Conservation (phyloP, 1,139 yeast genomes). For the Groenewaldozyma auringiensis region DNA sequence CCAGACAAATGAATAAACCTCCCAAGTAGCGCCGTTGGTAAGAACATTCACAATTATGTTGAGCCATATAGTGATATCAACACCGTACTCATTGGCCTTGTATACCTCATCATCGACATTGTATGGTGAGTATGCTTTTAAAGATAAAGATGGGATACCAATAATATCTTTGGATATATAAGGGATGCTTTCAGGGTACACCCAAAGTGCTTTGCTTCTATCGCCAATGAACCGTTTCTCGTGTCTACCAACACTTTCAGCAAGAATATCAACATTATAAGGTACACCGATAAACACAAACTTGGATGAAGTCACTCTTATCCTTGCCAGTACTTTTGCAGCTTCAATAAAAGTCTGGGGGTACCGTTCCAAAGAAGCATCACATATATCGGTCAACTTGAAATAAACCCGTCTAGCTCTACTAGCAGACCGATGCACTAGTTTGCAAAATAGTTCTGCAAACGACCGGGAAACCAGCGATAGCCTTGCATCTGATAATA, state of each 20-base stretch:
- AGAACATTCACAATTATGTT: slow-evolving; percentile 43
- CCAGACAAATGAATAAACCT: slow-evolving; percentile 56
- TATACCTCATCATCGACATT: slow-evolving; percentile 15
- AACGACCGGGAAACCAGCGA: slow-evolving; percentile 31
- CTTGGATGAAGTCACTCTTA: slow-evolving; percentile 45
- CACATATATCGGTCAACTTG: slow-evolving; percentile 20
- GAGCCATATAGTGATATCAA: slow-evolving; percentile 50
- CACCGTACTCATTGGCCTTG: slow-evolving; percentile 19
- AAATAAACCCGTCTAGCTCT: slow-evolving; percentile 28
- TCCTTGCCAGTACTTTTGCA: slow-evolving; percentile 47
- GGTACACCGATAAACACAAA: slow-evolving; percentile 48
- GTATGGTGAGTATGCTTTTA: slow-evolving; percentile 3
- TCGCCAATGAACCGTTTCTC: neutral
- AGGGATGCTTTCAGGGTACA: slow-evolving; percentile 49
- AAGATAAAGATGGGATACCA: slow-evolving; percentile 8
- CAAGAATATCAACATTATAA: slow-evolving; percentile 57
- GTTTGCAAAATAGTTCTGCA: slow-evolving; percentile 32
- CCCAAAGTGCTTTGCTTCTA: slow-evolving; percentile 38
- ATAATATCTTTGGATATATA: slow-evolving; percentile 8
- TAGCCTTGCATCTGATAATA: neutral
- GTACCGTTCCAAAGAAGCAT: slow-evolving; percentile 14
- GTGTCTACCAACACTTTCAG: slow-evolving; percentile 31
- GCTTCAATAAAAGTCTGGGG: slow-evolving; percentile 39
- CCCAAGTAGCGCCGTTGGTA: slow-evolving; percentile 56
- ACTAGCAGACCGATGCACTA: slow-evolving; percentile 24